Evolutionary conservation across 1,139 yeast species (phyloP).

Genomic region (Yamadazyma pseudoaaseri): DNA sequence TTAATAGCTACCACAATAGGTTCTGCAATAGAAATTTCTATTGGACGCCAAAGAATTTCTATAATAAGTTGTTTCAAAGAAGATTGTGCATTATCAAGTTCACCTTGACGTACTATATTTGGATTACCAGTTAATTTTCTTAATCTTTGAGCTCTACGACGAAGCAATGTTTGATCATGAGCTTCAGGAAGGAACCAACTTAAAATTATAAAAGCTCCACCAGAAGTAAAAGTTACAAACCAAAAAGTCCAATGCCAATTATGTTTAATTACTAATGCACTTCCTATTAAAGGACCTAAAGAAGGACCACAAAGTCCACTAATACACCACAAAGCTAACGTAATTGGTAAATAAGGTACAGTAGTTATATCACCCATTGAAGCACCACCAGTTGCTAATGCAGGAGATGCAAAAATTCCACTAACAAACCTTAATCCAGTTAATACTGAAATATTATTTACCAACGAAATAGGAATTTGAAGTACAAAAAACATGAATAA

Average conservation of each 20-base stretch:
- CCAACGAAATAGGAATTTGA: constrained; percentile 34
- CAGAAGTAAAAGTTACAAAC: constrained; percentile 39
- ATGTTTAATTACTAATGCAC: constrained; percentile 21
- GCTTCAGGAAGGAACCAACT: constrained; percentile 51
- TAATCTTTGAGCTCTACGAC: constrained; percentile 46
- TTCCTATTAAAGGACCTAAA: constrained; percentile 33
- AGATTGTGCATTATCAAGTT: constrained; percentile 36
- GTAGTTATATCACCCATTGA: constrained; percentile 28
- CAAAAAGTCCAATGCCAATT: constrained; percentile 50
- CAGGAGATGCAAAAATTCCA: constrained; percentile 37
- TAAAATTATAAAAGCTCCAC: constrained; percentile 29
- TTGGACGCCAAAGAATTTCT: constrained; percentile 30
- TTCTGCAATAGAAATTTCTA: constrained; percentile 27
- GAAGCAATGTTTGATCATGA: constrained; percentile 41
- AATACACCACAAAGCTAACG: constrained; percentile 28
- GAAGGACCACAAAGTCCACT: constrained; percentile 32
- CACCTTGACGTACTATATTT: constrained; percentile 40
- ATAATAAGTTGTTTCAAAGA: constrained; percentile 19
- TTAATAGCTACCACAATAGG: constrained; percentile 33
- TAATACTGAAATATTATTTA: constrained; percentile 28
- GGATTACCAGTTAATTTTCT: constrained; percentile 44
- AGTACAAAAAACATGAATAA: constrained; percentile 31
- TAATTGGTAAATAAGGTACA: constrained; percentile 25
- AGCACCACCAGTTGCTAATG: constrained; percentile 40
- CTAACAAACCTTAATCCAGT: constrained; percentile 30